Base-by-base conservation (phyloP, 225 moss, liverwort and hornwort genomes). In the Bryum argenteum region DNA sequence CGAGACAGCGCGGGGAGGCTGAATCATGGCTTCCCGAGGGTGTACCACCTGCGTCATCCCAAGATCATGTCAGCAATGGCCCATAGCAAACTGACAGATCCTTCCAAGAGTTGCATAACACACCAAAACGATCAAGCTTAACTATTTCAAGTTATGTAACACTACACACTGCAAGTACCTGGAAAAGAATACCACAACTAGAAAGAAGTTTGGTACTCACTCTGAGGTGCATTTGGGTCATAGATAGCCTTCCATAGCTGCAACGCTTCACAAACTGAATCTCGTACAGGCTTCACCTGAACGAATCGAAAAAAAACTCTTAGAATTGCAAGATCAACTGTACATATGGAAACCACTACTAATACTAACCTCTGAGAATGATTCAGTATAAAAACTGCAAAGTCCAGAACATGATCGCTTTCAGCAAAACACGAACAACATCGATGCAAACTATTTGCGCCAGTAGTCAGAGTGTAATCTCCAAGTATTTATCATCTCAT, bases 221-320 rank as follows among this genome's bases (percentile, higher is more conserved):
- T 81, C 78, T 68, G 78, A 76, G 71, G 82, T 64, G 70, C 81
- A 74, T 84, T 80, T 56, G 84, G 78, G 64, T 80, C 91, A 21
- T 86, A 85, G 58, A 98, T 78, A 69, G 86, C 82, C 88, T 91
- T 98, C 98, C 98, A 98, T 17, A 88, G 79, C 85, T 87, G 94
- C 71, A 94, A 78, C 65, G 98, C 98, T 75, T 98, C 98, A 47
- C 55, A 79, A 28, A 98, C 92, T 73, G 94, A 94, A 77, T 98
- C 98, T 63, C 98, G 85, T 19, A 98, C 98, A 71, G 98, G 98
- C 75, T 94, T 94, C 58, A 98, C 94, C 96, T 96, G 83, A 65
- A 54, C 17, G 71, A 40, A 60, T 23, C n/a, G 21, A 42, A 47
- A 43, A 37, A 18, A 60, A 59, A 1, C 76, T 40, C 24, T 70